Conservation (phyloP, 1,139 yeast species). For the Kodamaea sp. region DNA sequence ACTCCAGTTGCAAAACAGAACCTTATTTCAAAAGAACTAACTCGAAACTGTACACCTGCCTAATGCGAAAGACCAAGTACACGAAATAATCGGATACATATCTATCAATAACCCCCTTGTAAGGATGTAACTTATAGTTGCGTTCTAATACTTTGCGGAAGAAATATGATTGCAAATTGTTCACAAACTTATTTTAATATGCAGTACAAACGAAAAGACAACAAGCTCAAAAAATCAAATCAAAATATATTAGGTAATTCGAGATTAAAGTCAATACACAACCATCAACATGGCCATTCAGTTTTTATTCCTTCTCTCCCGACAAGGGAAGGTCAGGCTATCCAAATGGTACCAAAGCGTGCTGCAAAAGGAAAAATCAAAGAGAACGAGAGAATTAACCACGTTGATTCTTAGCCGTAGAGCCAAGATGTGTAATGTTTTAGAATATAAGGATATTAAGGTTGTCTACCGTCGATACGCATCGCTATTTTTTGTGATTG, state of each 20-base stretch:
- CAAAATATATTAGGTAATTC: neutral
- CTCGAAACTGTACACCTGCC: too few relatives aligned
- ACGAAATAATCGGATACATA: too few relatives aligned
- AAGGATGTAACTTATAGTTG: too few relatives aligned
- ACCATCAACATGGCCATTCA: constrained; percentile 59
- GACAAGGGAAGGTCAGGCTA: constrained; percentile 93
- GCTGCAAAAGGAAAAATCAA: constrained; percentile 77
- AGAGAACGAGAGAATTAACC: constrained; percentile 80
- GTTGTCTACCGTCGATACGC: constrained; percentile 91
- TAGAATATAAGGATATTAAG: constrained; percentile 86
- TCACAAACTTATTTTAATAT: neutral
- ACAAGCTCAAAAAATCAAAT: neutral
- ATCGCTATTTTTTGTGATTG: constrained; percentile 83
- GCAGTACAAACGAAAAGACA: constrained; percentile 1
- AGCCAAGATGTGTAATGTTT: constrained; percentile 93
- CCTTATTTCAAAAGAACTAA: too few relatives aligned
- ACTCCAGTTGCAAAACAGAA: too few relatives aligned
- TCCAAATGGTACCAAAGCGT: constrained; percentile 90
- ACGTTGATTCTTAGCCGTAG: constrained; percentile 81
- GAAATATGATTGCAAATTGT: too few relatives aligned
- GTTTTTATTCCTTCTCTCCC: constrained; percentile 74
- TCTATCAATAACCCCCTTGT: too few relatives aligned
- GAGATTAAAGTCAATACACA: neutral
- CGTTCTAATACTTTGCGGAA: too few relatives aligned
- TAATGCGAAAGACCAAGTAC: too few relatives aligned